Conservation (phyloP, 148 eudicot species). For the Rhododendron griersonianum region DNA sequence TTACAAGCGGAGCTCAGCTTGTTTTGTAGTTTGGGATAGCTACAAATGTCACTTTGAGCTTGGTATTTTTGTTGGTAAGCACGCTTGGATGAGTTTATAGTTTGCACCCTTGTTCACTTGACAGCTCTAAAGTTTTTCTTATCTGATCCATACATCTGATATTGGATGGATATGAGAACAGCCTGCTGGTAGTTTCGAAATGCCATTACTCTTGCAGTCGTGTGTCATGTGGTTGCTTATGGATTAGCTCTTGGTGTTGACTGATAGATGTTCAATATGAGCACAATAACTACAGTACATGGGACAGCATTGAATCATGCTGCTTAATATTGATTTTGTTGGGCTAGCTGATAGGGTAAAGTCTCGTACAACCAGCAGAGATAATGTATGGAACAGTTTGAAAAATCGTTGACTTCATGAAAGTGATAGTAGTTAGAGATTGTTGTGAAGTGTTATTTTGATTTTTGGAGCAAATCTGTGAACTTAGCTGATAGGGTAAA, state of each 20-base stretch:
- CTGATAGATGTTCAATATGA: neutral
- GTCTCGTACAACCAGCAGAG: neutral
- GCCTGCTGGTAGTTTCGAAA: neutral
- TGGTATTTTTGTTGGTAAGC: neutral
- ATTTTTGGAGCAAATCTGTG: neutral
- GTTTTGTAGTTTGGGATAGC: neutral
- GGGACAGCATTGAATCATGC: neutral
- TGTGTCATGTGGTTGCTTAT: neutral
- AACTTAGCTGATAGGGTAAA: neutral
- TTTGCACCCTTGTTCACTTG: neutral
- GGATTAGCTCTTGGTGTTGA: neutral
- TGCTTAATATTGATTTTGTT: neutral
- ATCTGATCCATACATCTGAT: neutral
- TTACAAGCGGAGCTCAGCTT: neutral
- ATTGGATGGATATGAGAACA: neutral
- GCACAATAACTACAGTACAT: neutral
- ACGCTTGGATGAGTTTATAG: neutral
- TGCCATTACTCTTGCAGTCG: neutral
- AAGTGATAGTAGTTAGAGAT: neutral
- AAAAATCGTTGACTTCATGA: neutral
- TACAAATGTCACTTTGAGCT: neutral
- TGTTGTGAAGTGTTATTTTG: neutral
- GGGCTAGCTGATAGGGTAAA: neutral
- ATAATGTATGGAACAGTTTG: neutral
- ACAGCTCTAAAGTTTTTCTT: neutral